Evolutionary conservation across 2,329 filamentous ascomycete species (phyloP).

Genomic region (Fusarium tuaranense): DNA sequence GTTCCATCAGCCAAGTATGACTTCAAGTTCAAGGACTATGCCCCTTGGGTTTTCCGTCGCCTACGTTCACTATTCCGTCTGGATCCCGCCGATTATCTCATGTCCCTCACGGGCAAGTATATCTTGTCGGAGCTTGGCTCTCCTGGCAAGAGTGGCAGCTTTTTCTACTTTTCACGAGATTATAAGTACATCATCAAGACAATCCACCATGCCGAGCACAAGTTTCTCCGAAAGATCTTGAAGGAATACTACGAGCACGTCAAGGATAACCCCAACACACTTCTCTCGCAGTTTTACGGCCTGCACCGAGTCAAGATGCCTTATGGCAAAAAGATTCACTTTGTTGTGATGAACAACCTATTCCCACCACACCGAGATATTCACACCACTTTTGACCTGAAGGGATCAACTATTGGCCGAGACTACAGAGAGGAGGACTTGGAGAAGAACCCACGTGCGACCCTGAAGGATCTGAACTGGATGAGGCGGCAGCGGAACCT

Average conservation of each 20-base stretch:
- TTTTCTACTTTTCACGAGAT: conserved; percentile 99
- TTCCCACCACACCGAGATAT: conserved; percentile 98
- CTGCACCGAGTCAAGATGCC: conserved; percentile 98
- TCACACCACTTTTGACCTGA: conserved; percentile 95
- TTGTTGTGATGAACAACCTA: conserved; percentile 99
- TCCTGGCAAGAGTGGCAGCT: conserved; percentile 97
- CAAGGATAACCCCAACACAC: conserved; percentile 91
- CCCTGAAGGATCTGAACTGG: conserved; percentile 98
- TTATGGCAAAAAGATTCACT: conserved; percentile 98
- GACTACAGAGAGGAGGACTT: conserved; percentile 92
- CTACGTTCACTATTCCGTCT: conserved; percentile 88
- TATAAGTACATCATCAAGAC: conserved; percentile 99
- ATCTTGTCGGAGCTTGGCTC: conserved; percentile 97
- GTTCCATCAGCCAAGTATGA: conserved; percentile 99
- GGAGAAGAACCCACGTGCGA: conserved; percentile 89
- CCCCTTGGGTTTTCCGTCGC: conserved; percentile 98
- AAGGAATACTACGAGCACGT: conserved; percentile 96
- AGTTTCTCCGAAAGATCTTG: conserved; percentile 84
- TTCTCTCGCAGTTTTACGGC: conserved; percentile 97
- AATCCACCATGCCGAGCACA: conserved; percentile 95
- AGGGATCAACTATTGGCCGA: conserved; percentile 93
- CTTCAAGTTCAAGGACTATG: conserved; percentile 99
- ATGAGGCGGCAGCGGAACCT: conserved; percentile 85
- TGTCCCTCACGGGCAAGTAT: conserved; percentile 98
- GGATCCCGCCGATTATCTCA: conserved; percentile 96